Percentiles rank a stretch among this genome's conserved stretches.
Conservation (phyloP, 371 early-diverging fungal species). For the Batkoa obscura region DNA sequence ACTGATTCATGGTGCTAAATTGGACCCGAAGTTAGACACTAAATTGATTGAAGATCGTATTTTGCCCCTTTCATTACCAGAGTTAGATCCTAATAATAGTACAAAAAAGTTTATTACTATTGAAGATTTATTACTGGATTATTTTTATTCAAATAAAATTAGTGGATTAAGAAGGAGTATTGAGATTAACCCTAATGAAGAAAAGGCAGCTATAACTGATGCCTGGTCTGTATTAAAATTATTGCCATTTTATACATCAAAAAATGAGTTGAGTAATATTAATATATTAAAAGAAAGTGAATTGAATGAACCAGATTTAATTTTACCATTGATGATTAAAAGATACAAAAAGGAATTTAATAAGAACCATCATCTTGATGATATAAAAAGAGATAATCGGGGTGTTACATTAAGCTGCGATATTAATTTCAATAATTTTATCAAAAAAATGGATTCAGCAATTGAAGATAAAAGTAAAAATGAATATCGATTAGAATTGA, state of each 20-base stretch:
- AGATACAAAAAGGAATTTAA: conserved; percentile 21
- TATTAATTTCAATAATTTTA: conserved; percentile 26
- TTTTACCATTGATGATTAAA: conserved; percentile 30
- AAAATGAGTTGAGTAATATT: conserved; percentile 22
- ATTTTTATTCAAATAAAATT: conserved; percentile 18
- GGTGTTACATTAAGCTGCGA: conserved; percentile 20
- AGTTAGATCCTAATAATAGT: conserved; percentile 7
- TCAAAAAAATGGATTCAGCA: conserved; percentile 9
- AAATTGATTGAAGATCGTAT: conserved; percentile 34
- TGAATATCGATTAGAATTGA: conserved; percentile 23
- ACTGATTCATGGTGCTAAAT: conserved; percentile 28
- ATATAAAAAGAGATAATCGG: conserved; percentile 18
- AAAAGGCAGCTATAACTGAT: conserved; percentile 16
- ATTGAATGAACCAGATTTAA: conserved; percentile 24
- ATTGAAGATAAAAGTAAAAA: conserved; percentile 10
- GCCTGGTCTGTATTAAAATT: conserved; percentile 38
- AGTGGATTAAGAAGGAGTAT: conserved; percentile 15
- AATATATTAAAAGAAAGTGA: neutral
- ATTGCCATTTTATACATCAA: conserved; percentile 30
- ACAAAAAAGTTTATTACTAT: conserved; percentile 11
- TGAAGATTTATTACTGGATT: conserved; percentile 14
- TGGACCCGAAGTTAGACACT: conserved; percentile 23
- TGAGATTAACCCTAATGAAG: neutral
- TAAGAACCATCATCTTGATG: conserved; percentile 13
- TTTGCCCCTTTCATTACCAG: conserved; percentile 23